A percentile compares a stretch with the other conserved stretches of the same genome.
Conservation (phyloP, 2,329 filamentous ascomycete genomes). For the Neonectria hederae region DNA sequence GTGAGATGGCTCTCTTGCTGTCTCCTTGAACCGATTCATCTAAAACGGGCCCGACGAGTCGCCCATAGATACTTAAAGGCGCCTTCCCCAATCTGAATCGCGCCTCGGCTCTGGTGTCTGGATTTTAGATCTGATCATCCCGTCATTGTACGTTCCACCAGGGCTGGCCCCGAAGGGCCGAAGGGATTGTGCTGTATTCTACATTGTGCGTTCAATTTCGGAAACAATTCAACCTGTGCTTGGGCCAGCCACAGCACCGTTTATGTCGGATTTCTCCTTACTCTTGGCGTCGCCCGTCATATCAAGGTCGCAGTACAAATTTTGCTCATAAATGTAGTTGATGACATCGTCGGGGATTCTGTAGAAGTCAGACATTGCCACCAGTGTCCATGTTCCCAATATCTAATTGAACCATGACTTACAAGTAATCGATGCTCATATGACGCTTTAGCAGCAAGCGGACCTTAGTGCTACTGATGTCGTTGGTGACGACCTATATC, state of each 20-base stretch:
- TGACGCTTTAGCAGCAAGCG: slow-evolving; percentile 80
- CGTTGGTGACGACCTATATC: slow-evolving; percentile 76
- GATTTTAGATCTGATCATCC: too few species aligned
- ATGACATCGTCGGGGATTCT: slow-evolving; percentile 76
- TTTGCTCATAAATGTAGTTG: slow-evolving; percentile 64
- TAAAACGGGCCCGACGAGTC: too few species aligned
- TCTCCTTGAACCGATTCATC: too few species aligned
- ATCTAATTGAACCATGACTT: slow-evolving; percentile 20
- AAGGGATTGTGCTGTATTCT: background rate
- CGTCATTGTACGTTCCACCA: too few species aligned
- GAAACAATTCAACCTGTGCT: background rate
- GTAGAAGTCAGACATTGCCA: background rate
- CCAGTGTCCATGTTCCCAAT: background rate
- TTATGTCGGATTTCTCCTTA: background rate
- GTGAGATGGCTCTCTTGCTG: too few species aligned
- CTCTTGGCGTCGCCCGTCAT: background rate
- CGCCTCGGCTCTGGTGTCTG: too few species aligned
- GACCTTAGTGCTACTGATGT: slow-evolving; percentile 84
- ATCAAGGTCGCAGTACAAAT: background rate
- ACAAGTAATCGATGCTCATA: slow-evolving; percentile 80
- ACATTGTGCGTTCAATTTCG: background rate
- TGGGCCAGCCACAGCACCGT: too few species aligned
- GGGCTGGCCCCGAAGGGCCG: too few species aligned
- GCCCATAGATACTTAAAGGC: too few species aligned
- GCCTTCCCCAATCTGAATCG: too few species aligned